Evolutionary conservation across 441 rosid genomes (phyloP).

Genomic region (Brassica balearica): DNA sequence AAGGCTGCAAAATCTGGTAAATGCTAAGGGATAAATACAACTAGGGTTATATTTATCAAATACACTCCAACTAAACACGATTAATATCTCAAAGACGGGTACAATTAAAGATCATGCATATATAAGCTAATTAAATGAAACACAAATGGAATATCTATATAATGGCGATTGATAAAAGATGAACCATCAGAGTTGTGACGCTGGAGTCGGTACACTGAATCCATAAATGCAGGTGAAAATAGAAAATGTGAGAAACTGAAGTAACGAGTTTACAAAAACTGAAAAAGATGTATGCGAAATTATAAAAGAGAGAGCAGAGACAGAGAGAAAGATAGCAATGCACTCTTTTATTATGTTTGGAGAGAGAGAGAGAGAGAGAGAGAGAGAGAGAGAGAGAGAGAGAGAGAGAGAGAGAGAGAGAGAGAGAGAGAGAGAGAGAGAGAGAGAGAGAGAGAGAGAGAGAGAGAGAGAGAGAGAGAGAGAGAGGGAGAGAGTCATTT

Average conservation of each 20-base stretch:
- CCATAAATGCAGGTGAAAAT: background rate
- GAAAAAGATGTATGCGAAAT: background rate
- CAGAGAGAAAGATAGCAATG: background rate
- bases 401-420: background rate
- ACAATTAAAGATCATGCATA: background rate
- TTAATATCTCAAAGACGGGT: background rate
- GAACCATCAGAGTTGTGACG: background rate
- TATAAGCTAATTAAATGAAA: background rate
- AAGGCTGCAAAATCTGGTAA: too few relatives aligned
- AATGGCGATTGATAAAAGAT: background rate
- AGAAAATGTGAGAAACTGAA: background rate
- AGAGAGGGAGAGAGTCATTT: background rate
- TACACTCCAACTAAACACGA: too few relatives aligned
- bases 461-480: background rate
- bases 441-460: background rate
- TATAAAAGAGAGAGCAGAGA: background rate
- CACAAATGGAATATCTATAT: slow-evolving; percentile 3
- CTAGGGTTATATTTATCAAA: background rate
- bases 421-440: background rate
- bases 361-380: background rate
- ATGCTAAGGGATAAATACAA: background rate
- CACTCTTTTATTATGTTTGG: background rate
- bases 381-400: background rate
- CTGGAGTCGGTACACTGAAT: background rate
- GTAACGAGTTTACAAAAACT: background rate